These are phyloP conservation scores for Rhizoclosmatium sp. DNA, from an alignment of 192 early-diverging fungal genomes.

Conservation along the genomic window DNA sequence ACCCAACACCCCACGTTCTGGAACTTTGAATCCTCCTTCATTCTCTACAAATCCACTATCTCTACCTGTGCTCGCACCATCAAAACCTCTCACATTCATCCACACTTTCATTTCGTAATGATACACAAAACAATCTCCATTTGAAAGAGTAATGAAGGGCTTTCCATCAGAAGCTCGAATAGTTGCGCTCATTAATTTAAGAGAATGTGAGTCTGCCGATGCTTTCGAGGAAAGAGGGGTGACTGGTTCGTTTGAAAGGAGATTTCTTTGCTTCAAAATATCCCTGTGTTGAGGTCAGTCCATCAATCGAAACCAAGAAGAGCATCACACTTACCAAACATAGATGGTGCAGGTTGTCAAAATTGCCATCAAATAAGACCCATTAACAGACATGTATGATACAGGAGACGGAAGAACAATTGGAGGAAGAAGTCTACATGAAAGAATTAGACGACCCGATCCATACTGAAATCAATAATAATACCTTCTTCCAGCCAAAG, in stretches of 20 bases:
- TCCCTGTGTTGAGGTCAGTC: conserved; percentile 58
- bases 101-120: conserved; percentile 69
- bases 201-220: conserved; percentile 33
- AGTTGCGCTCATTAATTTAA: conserved; percentile 61
- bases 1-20: conserved; percentile 15
- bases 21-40: conserved; percentile 24
- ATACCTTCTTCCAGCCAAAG: conserved; percentile 73
- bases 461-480: not conserved
- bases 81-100: conserved; percentile 68
- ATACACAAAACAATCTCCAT: conserved; percentile 70
- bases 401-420: conserved; percentile 70
- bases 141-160: conserved; percentile 70
- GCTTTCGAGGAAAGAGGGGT: conserved; percentile 68
- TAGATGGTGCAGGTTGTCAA: conserved; percentile 67
- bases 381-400: conserved; percentile 63
- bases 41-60: not conserved
- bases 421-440: conserved; percentile 65
- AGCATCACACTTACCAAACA: conserved; percentile 77
- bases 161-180: conserved; percentile 66
- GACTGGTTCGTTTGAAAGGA: conserved; percentile 65
- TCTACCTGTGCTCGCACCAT: conserved; percentile 4
- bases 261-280: conserved; percentile 56
- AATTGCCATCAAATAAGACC: conserved; percentile 71
- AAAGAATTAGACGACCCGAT: not conserved
- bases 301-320: conserved; percentile 3